These are phyloP conservation scores for Gossypium anomalum DNA, from an alignment of 345 rosid genomes.

Conservation along the genomic window DNA sequence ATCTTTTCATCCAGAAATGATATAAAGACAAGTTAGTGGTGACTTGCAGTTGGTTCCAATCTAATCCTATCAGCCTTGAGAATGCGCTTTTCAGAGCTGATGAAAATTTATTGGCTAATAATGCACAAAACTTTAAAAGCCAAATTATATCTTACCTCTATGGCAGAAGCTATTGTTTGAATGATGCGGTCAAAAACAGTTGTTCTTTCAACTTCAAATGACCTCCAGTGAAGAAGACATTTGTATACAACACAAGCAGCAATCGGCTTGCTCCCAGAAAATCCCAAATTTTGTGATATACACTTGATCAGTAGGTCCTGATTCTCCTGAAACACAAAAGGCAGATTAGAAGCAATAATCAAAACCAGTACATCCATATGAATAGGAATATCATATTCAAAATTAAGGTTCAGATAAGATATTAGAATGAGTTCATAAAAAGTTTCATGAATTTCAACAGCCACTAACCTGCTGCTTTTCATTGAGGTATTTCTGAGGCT, in stretches of 20 bases:
- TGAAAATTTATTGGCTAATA: conserved; percentile 4
- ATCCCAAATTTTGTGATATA: conserved; percentile 86
- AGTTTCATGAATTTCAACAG: conserved; percentile 5
- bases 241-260: conserved; percentile 95
- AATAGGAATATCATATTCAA: neutral
- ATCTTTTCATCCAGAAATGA: conserved; percentile 4
- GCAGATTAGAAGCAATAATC: conserved; percentile 9
- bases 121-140: neutral
- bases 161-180: conserved; percentile 86
- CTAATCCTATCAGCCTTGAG: conserved; percentile 7
- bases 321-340: conserved; percentile 61
- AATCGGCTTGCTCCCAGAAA: conserved; percentile 80
- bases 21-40: neutral
- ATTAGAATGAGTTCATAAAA: neutral
- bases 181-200: conserved; percentile 91
- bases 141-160: conserved; percentile 49
- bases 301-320: conserved; percentile 90
- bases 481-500: conserved; percentile 90
- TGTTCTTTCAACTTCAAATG: conserved; percentile 97
- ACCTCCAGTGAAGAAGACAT: conserved; percentile 97
- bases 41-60: conserved; percentile 5
- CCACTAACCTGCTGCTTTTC: conserved; percentile 90
- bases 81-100: conserved; percentile 6
- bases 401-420: conserved; percentile 4
- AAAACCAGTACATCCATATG: neutral